Evolutionary conservation across 495 filamentous ascomycete genomes (phyloP), one percentile per base, ranked within the genome.

Genomic region (Staphylotrichum longicolle): DNA sequence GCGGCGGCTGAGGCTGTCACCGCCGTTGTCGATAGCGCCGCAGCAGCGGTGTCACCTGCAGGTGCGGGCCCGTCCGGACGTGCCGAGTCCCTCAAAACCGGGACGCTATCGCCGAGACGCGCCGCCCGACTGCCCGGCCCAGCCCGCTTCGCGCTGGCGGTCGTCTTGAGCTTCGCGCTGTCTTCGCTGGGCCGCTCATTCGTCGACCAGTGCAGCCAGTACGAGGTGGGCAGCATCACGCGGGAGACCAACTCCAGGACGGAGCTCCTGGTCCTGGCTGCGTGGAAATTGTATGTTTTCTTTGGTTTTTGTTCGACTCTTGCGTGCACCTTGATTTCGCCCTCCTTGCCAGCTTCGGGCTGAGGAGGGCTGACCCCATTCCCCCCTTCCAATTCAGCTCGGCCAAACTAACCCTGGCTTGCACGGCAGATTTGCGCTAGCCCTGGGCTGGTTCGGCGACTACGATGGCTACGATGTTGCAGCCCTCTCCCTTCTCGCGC

Each of bases 381-480:
- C 53, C 7, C 20, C 20, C 20, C 20, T 27, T 1, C 20, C 20
- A 27, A 27, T 54, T 68, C 66, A 71, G 70, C 69, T 71, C 67
- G 63, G 42, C 63, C 55, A 67, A 50, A 67, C 58, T 64, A 66
- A 72, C 62, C 48, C 33, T 62, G 14, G 35, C 50, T 62, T 64
- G 45, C 47, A 47, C 61, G 57, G 46, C 65, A 83, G 86, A 58
- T 77, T 86, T 40, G 85, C 89, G 70, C 78, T 96, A 51, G 86
- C 79, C 30, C 63, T 90, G 15, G 85, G 82, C 39, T 95, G 90
- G 91, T 81, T 77, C 62, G 75, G 85, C 41, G 79, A 84, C 51
- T 91, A 84, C 69, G 91, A 93, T 70, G 81, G 83, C 67, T 81
- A 87, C 67, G 91, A 95, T 76, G 74, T 90, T 59, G 81, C 82